Conservation (phyloP, 208 protist genomes). For the Leishmania martiniquensis region DNA sequence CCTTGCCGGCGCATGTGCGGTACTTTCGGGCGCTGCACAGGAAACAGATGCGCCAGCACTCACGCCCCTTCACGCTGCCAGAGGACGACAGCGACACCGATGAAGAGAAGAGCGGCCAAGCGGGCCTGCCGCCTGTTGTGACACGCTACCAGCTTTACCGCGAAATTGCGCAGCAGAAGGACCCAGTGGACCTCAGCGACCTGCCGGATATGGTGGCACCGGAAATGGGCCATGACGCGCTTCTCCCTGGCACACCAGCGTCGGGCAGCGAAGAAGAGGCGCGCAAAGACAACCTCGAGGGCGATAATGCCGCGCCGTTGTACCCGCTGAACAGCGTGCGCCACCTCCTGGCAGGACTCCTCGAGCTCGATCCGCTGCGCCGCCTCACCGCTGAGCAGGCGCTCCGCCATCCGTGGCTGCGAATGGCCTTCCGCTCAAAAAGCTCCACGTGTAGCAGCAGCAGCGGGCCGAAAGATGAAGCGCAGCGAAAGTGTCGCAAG, state of each 20-base stretch:
- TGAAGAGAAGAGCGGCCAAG: not conserved
- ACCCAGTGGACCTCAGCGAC: conserved; percentile 47
- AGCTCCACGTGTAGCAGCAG: conserved; percentile 1
- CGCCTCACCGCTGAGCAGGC: conserved; percentile 74
- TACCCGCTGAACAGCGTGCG: conserved; percentile 51
- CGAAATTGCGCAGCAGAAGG: conserved; percentile 53
- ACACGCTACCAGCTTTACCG: conserved; percentile 78
- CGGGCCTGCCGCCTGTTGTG: conserved; percentile 16
- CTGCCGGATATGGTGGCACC: conserved; percentile 47
- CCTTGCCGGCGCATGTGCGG: conserved; percentile 46
- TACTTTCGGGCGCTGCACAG: conserved; percentile 40
- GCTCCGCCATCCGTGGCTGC: conserved; percentile 73
- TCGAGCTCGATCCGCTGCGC: conserved; percentile 58
- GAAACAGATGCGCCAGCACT: not conserved
- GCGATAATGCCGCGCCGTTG: not conserved
- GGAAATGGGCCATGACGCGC: not conserved
- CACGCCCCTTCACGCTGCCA: not conserved
- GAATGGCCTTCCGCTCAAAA: conserved; percentile 40
- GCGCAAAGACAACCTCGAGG: no score
- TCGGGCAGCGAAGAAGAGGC: not conserved
- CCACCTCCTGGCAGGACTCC: conserved; percentile 57
- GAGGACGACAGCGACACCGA: not conserved
- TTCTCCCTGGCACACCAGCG: not conserved
- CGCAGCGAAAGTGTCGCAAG: conserved; percentile 6
- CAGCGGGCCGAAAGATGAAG: not conserved